These are phyloP conservation scores for Pseudogymnoascus sp. DNA, from an alignment of 2,329 filamentous ascomycete species.

Conservation along the genomic window DNA sequence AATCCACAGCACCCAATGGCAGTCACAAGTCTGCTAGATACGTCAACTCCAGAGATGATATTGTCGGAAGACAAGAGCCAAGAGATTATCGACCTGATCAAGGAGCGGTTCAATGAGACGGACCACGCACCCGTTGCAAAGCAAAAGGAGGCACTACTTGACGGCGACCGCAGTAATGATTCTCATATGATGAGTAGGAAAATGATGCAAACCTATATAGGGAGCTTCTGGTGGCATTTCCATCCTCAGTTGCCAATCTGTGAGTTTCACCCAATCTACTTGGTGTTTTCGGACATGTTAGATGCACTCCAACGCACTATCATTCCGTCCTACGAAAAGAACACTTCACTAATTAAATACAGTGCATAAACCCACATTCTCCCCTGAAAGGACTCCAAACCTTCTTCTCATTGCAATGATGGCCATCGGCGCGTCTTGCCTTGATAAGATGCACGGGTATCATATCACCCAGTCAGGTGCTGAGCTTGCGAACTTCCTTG, in stretches of 20 bases:
- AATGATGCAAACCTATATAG: conserved; percentile 94
- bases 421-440: conserved; percentile 81
- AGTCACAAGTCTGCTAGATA: conserved; percentile 76
- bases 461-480: conserved; percentile 70
- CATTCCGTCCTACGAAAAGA: neutral
- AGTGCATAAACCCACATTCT: conserved; percentile 88
- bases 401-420: conserved; percentile 82
- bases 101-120: conserved; percentile 71
- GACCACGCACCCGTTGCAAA: conserved; percentile 67
- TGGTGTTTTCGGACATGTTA: neutral
- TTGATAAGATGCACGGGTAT: conserved; percentile 74
- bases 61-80: conserved; percentile 83
- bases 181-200: conserved; percentile 68
- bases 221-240: conserved; percentile 91
- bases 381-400: conserved; percentile 77
- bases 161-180: conserved; percentile 65
- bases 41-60: conserved; percentile 68
- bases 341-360: neutral
- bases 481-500: conserved; percentile 80
- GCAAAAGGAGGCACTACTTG: conserved; percentile 68
- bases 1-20: conserved; percentile 75
- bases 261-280: conserved; percentile 15
- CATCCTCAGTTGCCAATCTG: conserved; percentile 86
- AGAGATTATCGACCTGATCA: conserved; percentile 76
- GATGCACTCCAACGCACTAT: neutral